phyloP scores from a whole-genome alignment of 2,329 filamentous ascomycete species.

The Claviceps sp. region DNA sequence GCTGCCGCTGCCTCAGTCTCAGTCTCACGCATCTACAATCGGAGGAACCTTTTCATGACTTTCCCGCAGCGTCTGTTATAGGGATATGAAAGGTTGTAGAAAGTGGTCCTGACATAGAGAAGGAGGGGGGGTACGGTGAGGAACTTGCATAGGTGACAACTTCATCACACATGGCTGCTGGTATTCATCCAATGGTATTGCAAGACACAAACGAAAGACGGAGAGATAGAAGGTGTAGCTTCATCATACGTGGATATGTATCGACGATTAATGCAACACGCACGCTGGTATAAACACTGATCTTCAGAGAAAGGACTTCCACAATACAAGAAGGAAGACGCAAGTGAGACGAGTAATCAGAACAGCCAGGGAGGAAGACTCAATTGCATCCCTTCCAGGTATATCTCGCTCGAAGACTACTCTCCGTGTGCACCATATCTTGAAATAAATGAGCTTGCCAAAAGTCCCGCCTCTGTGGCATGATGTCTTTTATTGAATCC shows the following conservation, averaged over 20 bases:
- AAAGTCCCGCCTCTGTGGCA: background rate
- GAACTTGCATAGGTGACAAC: background rate
- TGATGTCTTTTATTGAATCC: conserved; percentile 7
- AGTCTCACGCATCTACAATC: no score
- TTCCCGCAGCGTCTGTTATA: background rate
- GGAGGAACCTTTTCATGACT: no score
- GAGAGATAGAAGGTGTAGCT: background rate
- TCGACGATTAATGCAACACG: background rate
- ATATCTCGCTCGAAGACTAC: background rate
- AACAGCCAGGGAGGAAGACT: background rate
- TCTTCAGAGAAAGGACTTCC: background rate
- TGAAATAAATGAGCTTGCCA: background rate
- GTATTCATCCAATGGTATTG: background rate
- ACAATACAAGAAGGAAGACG: background rate
- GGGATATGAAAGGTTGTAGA: background rate
- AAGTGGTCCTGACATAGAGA: background rate
- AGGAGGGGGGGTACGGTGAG: background rate
- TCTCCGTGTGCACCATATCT: background rate
- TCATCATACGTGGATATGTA: background rate
- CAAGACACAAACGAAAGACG: background rate
- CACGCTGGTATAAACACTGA: no score
- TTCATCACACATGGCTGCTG: background rate
- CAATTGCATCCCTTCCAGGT: background rate
- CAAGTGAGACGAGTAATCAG: background rate
- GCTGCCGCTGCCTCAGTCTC: no score